These are phyloP conservation scores for Elymus sibiricus DNA, from an alignment of 176 grass and related monocot genomes.

Conservation along the genomic window DNA sequence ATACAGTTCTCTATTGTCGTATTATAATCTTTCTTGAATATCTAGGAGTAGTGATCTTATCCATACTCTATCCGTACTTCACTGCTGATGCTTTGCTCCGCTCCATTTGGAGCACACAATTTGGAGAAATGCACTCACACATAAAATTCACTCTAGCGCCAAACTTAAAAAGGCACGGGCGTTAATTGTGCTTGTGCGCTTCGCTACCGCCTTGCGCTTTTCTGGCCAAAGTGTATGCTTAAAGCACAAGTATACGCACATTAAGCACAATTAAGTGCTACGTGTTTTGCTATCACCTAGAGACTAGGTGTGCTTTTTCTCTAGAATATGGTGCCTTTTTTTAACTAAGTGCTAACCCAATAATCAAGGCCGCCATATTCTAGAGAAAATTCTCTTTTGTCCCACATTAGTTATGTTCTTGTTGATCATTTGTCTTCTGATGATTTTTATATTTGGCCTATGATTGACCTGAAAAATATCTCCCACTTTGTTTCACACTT, in stretches of 20 bases:
- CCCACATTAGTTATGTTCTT: neutral
- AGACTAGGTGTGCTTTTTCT: too few species aligned
- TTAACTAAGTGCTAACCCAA: neutral
- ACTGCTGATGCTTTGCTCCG: constrained; percentile 12
- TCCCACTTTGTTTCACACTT: neutral
- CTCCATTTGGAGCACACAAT: constrained; percentile 9
- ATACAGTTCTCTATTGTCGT: neutral
- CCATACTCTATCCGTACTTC: neutral
- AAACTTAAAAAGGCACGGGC: too few species aligned
- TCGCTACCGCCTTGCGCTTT: too few species aligned
- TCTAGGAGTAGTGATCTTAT: neutral
- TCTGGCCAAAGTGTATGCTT: too few species aligned
- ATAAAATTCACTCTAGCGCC: constrained; percentile 8
- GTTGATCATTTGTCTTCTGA: constrained; percentile 3
- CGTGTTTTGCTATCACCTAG: too few species aligned
- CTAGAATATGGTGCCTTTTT: too few species aligned
- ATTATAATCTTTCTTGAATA: neutral
- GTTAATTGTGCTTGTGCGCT: too few species aligned
- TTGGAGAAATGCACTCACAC: neutral
- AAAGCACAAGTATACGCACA: too few species aligned
- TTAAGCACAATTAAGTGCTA: too few species aligned
- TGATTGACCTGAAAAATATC: constrained; percentile 11
- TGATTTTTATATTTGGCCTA: constrained; percentile 9
- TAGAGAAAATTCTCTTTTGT: neutral
- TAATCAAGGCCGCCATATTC: neutral